These are phyloP conservation scores for Pseudogymnoascus sp. DNA, from an alignment of 2,329 filamentous ascomycete genomes.

Conservation along the genomic window DNA sequence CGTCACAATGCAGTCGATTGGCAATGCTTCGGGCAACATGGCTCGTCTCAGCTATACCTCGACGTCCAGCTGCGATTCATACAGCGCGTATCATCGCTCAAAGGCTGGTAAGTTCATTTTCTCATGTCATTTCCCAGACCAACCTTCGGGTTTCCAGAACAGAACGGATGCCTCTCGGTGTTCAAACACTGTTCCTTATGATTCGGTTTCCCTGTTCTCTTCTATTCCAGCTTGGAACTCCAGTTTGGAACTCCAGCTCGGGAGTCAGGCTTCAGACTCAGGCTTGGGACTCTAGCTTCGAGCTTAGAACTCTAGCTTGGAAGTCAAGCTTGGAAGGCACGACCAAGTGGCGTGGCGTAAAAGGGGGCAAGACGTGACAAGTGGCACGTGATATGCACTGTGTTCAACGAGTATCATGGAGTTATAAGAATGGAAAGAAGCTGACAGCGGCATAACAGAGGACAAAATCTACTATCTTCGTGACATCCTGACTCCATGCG, in stretches of 20 bases:
- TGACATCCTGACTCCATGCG: slow-evolving; percentile 13
- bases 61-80: slow-evolving; percentile 5
- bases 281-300: neutral
- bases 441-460: slow-evolving; percentile 12
- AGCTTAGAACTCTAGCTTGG: neutral
- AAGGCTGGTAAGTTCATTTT: slow-evolving; percentile 3
- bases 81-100: slow-evolving; percentile 2
- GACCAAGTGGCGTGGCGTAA: neutral
- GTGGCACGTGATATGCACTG: neutral
- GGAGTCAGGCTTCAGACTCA: neutral
- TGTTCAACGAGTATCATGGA: neutral
- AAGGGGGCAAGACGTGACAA: neutral
- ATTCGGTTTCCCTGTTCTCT: neutral
- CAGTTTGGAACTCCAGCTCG: neutral
- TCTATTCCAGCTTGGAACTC: neutral
- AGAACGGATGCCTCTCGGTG: neutral
- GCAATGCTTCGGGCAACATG: slow-evolving; percentile 11
- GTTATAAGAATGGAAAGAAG: neutral
- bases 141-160: neutral
- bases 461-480: slow-evolving; percentile 19
- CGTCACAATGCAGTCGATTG: slow-evolving; percentile 15
- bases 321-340: neutral
- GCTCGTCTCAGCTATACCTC: slow-evolving; percentile 7
- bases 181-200: neutral
- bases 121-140: neutral